Evolutionary conservation across 1,284 basidiomycete genomes (phyloP), one percentile per base, ranked within the genome.

Genomic region (Acaromyces ingoldii): DNA sequence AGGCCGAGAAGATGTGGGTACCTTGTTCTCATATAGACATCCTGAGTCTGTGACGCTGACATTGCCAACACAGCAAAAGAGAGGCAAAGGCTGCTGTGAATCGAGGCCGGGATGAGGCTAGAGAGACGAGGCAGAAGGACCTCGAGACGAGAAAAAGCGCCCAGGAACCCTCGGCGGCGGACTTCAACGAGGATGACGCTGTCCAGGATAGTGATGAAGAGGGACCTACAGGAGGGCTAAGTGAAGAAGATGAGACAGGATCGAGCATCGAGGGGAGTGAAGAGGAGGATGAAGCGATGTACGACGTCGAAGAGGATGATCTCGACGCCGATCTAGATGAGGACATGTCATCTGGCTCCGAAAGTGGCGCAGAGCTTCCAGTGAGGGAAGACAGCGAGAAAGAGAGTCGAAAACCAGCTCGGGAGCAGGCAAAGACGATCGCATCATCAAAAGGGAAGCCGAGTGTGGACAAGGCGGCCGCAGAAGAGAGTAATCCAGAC

Each of bases 371-470:
- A 33, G 24, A 17, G 26, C 19, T 17, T 21, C 21, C 41, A 13
- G 33, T 40, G 26, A 46, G 9, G 26, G 9, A 7, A 10, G 15
- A 9, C n/a, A 26, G 25, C 44, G 31, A 6, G 11, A 17, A 17
- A 19, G 29, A 10, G 30, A 34, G 39, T 21, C 17, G 38, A 42
- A 30, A 25, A 51, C 10, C 19, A 10, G 19, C 38, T 11, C 15
- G 38, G 19, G 10, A 21, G 21, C 21, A n/a, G 34, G 28, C 17
- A 22, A 37, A 15, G 51, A 34, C 39, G 47, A 52, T 7, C n/a
- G n/a, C n/a, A n/a, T n/a, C n/a, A n/a, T n/a, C n/a, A 49, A 48
- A 10, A 52, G 58, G 3, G 51, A 49, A 25, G 45, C 41, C 11
- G 47, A 36, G 17, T 17, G 25, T 13, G 25, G 21, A 34, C 7